These are phyloP conservation scores for Exophiala sideris DNA, from an alignment of 2,329 filamentous ascomycete genomes.

Conservation along the genomic window DNA sequence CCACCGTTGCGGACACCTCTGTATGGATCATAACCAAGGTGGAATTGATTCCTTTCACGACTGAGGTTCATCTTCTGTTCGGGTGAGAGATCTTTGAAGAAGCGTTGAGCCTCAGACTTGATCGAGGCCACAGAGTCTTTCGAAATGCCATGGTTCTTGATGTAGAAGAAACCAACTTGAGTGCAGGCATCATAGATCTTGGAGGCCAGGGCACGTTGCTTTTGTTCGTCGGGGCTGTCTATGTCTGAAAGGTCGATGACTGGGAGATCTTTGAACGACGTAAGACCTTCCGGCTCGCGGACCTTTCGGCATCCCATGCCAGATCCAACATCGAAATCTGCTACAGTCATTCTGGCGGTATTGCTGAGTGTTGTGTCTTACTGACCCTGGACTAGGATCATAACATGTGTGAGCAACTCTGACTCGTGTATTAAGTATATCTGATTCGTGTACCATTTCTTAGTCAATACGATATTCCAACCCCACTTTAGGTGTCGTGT, in stretches of 20 bases:
- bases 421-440: too few species aligned
- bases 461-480: too few species aligned
- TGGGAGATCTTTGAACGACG: background rate
- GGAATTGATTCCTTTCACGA: background rate
- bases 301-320: background rate
- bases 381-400: background rate
- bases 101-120: background rate
- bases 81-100: background rate
- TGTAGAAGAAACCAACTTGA: conserved; percentile 26
- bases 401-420: background rate
- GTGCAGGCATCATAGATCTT: conserved; percentile 11
- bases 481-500: too few species aligned
- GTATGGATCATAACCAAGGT: background rate
- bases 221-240: background rate
- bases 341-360: background rate
- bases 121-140: conserved; percentile 11
- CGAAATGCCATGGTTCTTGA: conserved; percentile 25
- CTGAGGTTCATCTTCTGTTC: background rate
- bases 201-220: background rate
- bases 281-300: background rate
- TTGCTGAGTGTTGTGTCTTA: background rate
- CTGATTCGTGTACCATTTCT: too few species aligned
- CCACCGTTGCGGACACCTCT: background rate
- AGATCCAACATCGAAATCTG: background rate
- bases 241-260: background rate